Base-by-base conservation (phyloP, 31 red algal genomes). In the Odonthalia washingtoniensis region DNA sequence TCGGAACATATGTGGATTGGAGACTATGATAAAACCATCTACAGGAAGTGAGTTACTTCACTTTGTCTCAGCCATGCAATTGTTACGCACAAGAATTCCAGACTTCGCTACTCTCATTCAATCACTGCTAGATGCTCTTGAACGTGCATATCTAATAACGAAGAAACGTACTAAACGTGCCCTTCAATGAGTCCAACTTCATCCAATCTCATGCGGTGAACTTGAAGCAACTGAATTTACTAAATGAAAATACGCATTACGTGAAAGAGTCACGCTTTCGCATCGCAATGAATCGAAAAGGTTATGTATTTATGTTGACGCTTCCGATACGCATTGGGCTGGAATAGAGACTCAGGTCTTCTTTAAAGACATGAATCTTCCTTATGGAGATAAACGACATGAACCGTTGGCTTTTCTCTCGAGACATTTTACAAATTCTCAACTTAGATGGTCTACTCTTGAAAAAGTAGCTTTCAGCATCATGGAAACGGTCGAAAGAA, bases 361-460 rank as follows among this genome's bases (percentile, higher is more conserved):
- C 24, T 17, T 32, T 34, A 5, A 64, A 28, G 78, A 67, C 36
- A 17, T 69, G 5, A 5, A 65, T 17, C 5, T 36, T 4, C 18
- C 52, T 14, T 52, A 81, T 14, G 4, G 5, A 24, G 78, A 81
- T 12, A 52, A 69, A 21, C 78, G 60, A 21, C 49, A 81, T 67
- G 46, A 31, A 12, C 57, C 36, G 33, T 31, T 81, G 26, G 60
- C 78, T 12, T 81, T 81, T 68, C 21, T 81, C 4, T 81, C 78
- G 24, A 31, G 52, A 21, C 45, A 52, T 33, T 67, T 67, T n/a
- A 66, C 27, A 18, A 26, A 14, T 17, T 32, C 35, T 12, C 52
- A 62, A 34, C 17, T 81, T n/a, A 5, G 52, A 16, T 81, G 49
- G 78, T 62, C 45, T 14, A 81, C 35, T 24, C 5, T 69, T 16